phyloP scores from a whole-genome alignment of 2,329 filamentous ascomycete genomes.

The Nemania sp. region DNA sequence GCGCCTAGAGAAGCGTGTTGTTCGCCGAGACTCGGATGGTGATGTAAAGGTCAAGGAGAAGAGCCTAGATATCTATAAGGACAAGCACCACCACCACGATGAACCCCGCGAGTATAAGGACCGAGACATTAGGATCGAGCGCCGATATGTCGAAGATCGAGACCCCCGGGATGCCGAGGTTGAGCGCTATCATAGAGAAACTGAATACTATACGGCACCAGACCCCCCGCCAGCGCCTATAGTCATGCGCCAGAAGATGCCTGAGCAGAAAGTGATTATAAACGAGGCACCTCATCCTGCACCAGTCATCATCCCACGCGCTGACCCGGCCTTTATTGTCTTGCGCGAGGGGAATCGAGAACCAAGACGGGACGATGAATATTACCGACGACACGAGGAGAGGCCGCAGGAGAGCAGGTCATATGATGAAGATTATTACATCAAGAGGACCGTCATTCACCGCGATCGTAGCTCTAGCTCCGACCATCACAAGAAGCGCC shows the following conservation, averaged over 20 bases:
- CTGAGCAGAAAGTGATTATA: conserved; percentile 71
- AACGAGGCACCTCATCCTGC: conserved; percentile 67
- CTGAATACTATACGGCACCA: conserved; percentile 69
- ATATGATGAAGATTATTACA: conserved; percentile 61
- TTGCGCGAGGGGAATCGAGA: conserved; percentile 58
- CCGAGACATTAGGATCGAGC: conserved; percentile 50
- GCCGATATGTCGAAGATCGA: conserved; percentile 47
- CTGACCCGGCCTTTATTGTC: conserved; percentile 60
- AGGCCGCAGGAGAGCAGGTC: conserved; percentile 54
- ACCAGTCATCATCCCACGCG: conserved; percentile 62
- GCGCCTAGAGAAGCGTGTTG: conserved; percentile 57
- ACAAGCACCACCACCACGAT: conserved; percentile 39
- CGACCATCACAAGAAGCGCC: conserved; percentile 66
- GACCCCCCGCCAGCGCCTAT: conserved; percentile 64
- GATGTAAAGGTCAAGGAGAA: conserved; percentile 68
- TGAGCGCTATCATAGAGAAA: conserved; percentile 71
- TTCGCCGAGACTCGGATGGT: conserved; percentile 58
- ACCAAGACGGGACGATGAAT: conserved; percentile 42
- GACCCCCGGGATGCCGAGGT: conserved; percentile 57
- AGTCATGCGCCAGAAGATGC: conserved; percentile 66
- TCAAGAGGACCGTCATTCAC: conserved; percentile 60
- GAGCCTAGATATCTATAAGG: conserved; percentile 56
- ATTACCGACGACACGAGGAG: conserved; percentile 49
- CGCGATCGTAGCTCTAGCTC: conserved; percentile 64
- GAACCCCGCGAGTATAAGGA: conserved; percentile 48